These are phyloP conservation scores for Coemansia sp. DNA, from an alignment of 192 early-diverging fungal genomes.

Conservation along the genomic window DNA sequence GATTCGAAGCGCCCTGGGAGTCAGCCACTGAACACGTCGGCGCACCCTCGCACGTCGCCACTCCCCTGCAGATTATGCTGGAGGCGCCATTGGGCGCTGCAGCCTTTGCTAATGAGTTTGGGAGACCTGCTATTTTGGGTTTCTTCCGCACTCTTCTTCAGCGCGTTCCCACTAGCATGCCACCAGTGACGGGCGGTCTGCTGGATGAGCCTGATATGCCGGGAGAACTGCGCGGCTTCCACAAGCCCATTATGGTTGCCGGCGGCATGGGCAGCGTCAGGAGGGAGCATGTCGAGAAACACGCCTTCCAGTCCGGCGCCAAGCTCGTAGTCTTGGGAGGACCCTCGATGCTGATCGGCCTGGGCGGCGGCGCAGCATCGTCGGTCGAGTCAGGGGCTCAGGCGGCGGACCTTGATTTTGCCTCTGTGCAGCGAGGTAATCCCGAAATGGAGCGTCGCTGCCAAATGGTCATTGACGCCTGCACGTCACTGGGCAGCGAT, in stretches of 20 bases:
- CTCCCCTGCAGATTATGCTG: constrained; percentile 96
- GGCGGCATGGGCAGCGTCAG: constrained; percentile 95
- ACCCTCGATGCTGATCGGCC: constrained; percentile 97
- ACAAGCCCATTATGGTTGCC: constrained; percentile 99
- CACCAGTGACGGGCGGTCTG: background rate
- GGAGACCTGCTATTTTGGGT: constrained; percentile 90
- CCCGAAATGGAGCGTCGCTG: constrained; percentile 98
- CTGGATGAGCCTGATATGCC: constrained; percentile 58
- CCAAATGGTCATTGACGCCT: constrained; percentile 96
- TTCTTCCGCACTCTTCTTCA: constrained; percentile 94
- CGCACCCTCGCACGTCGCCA: constrained; percentile 88
- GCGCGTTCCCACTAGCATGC: constrained; percentile 38
- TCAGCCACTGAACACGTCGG: constrained; percentile 63
- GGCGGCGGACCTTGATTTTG: constrained; percentile 91
- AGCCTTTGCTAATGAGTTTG: constrained; percentile 99
- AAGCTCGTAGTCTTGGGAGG: constrained; percentile 92
- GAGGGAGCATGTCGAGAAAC: constrained; percentile 86
- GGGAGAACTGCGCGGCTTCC: constrained; percentile 89
- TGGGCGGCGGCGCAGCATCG: constrained; percentile 98
- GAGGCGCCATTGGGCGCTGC: constrained; percentile 96
- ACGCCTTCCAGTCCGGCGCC: constrained; percentile 76
- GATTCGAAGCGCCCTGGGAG: constrained; percentile 93
- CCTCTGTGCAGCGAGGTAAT: constrained; percentile 98
- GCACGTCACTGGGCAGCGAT: constrained; percentile 75
- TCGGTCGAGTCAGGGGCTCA: constrained; percentile 90